Percentiles rank a stretch among this genome's conserved stretches.
These are phyloP conservation scores for Cladosporium sphaerospermum DNA, from an alignment of 2,329 filamentous ascomycete genomes.

Conservation along the genomic window DNA sequence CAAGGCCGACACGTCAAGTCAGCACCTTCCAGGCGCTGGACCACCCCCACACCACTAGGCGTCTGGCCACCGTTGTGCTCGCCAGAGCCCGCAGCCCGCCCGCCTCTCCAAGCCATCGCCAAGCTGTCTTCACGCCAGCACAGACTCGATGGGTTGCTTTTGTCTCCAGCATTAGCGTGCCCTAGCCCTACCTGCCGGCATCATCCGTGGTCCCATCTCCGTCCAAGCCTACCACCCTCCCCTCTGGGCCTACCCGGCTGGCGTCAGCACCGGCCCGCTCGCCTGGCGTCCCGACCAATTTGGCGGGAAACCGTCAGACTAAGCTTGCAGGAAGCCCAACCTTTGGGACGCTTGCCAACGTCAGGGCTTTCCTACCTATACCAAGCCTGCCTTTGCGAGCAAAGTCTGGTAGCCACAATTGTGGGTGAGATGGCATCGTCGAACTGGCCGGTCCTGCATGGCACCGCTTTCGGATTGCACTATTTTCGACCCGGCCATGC, in stretches of 20 bases:
- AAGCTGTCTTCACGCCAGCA: conserved; percentile 9
- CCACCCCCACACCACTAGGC: neutral
- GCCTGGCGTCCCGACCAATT: neutral
- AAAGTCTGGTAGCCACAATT: neutral
- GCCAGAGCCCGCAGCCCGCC: neutral
- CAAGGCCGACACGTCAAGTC: neutral
- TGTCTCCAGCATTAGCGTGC: too few species aligned
- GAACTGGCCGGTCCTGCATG: too few species aligned
- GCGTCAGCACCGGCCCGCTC: too few species aligned
- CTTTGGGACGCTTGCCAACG: conserved; percentile 2
- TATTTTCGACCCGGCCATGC: too few species aligned
- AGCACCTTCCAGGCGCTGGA: neutral
- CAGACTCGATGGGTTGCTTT: neutral
- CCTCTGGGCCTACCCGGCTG: too few species aligned
- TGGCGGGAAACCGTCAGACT: neutral
- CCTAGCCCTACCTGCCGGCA: too few species aligned
- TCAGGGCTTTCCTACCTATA: neutral
- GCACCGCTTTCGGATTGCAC: too few species aligned
- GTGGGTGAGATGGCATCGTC: neutral
- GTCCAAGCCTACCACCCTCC: too few species aligned
- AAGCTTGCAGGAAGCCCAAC: neutral
- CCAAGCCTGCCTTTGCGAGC: neutral
- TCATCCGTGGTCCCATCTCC: too few species aligned
- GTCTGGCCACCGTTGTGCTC: neutral
- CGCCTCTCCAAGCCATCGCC: neutral